Conservation (phyloP, 2,329 filamentous ascomycete species). For the Basipetospora sp. region DNA sequence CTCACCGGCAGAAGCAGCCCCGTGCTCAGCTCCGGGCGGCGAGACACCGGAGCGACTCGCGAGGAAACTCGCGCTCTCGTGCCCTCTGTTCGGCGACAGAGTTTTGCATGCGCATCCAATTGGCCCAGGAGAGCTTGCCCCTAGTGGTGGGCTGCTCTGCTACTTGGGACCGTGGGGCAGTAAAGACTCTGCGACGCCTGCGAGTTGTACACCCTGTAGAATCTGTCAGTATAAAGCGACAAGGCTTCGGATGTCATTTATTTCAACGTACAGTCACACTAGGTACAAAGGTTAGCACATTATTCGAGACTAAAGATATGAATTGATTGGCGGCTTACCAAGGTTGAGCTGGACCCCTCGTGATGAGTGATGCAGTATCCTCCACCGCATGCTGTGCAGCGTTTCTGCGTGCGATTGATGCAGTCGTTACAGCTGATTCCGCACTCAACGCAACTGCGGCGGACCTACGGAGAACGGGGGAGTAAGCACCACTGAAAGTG, state of each 20-base stretch:
- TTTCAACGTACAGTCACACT: conserved; percentile 11
- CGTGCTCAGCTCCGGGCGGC: conserved; percentile 3
- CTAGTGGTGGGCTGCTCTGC: conserved; percentile 2
- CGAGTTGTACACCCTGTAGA: conserved; percentile 5
- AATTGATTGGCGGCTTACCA: conserved; percentile 24
- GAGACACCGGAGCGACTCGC: conserved; percentile 2
- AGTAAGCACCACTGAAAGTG: too few species aligned
- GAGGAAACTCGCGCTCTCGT: conserved; percentile 3
- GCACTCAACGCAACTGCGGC: conserved; percentile 70
- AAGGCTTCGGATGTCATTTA: too few species aligned
- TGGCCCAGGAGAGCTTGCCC: conserved; percentile 8
- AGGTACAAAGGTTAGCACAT: conserved; percentile 8
- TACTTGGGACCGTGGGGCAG: conserved; percentile 1
- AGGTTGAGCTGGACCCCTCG: conserved; percentile 57
- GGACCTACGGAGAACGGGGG: conserved; percentile 44
- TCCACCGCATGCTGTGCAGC: conserved; percentile 57
- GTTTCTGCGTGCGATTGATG: conserved; percentile 54
- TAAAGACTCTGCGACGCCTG: background rate
- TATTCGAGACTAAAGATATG: too few species aligned
- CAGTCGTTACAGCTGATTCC: conserved; percentile 67
- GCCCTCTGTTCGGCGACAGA: conserved; percentile 3
- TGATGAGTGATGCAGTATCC: conserved; percentile 78
- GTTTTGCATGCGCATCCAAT: conserved; percentile 9
- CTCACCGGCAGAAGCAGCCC: too few species aligned
- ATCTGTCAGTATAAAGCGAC: too few species aligned